Percentiles rank a stretch among this genome's conserved stretches.
These are phyloP conservation scores for Nakaseomyces nivariensis DNA, from an alignment of 1,139 yeast genomes.

Conservation along the genomic window DNA sequence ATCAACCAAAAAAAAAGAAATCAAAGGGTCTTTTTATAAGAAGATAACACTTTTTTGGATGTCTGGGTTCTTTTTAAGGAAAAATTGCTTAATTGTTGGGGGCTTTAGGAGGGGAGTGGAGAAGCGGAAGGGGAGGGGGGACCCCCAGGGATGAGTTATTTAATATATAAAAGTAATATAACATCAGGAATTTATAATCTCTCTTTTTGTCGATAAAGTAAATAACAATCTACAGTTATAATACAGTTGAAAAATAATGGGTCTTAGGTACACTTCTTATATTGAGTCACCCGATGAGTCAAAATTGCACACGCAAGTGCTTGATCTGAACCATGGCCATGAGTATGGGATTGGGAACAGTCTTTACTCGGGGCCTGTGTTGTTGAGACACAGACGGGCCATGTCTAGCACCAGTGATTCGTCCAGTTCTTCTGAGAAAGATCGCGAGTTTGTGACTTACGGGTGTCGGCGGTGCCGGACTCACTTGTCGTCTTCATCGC, in stretches of 20 bases:
- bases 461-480: constrained; percentile 36
- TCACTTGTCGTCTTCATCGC: constrained; percentile 33
- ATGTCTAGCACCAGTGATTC: neutral
- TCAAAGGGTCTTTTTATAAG: no score
- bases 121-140: no score
- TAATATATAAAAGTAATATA: no score
- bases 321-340: neutral
- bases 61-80: no score
- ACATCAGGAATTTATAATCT: no score
- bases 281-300: constrained; percentile 27
- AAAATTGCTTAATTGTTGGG: no score
- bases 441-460: constrained; percentile 21
- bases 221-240: no score
- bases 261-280: constrained; percentile 32
- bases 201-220: no score
- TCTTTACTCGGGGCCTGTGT: neutral
- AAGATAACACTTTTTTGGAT: no score
- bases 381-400: neutral
- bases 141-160: no score
- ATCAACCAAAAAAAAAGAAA: no score
- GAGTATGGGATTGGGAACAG: constrained; percentile 2
- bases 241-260: constrained; percentile 28
- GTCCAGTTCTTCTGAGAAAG: neutral
- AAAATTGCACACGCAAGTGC: neutral
- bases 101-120: no score